Evolutionary conservation across 2,329 filamentous ascomycete genomes (phyloP).

Genomic region (Alternaria consortialis): DNA sequence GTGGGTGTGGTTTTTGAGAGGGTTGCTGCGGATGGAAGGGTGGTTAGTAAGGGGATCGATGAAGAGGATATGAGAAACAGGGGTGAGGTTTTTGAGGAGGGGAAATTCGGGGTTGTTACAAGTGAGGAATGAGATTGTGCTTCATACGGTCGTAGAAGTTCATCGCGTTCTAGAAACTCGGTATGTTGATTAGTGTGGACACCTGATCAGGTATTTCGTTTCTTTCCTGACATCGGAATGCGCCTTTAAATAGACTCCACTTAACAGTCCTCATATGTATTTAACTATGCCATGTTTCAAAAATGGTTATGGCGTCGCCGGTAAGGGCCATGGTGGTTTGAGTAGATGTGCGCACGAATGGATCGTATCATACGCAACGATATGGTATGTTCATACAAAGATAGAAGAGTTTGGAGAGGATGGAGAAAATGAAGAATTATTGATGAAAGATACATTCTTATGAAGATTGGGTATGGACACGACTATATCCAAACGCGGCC

Average conservation of each 20-base stretch:
- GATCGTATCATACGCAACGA: not conserved
- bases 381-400: too few species aligned
- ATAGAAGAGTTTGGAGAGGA: too few species aligned
- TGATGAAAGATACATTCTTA: too few species aligned
- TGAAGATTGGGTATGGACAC: too few species aligned
- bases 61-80: not conserved
- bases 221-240: not conserved
- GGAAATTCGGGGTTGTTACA: not conserved
- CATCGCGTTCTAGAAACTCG: not conserved
- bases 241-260: not conserved
- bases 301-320: not conserved
- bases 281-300: not conserved
- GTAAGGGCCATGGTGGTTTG: not conserved
- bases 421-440: too few species aligned
- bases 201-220: not conserved
- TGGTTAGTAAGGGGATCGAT: not conserved
- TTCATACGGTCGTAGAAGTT: not conserved
- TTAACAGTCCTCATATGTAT: not conserved
- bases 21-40: not conserved
- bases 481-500: too few species aligned
- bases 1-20: slow-evolving; percentile 8
- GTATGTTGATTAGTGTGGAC: not conserved
- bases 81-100: not conserved
- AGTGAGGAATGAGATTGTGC: not conserved
- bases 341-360: not conserved